These are phyloP conservation scores for Lavandula angustifolia DNA, from an alignment of 257 asterid species.

Conservation along the genomic window DNA sequence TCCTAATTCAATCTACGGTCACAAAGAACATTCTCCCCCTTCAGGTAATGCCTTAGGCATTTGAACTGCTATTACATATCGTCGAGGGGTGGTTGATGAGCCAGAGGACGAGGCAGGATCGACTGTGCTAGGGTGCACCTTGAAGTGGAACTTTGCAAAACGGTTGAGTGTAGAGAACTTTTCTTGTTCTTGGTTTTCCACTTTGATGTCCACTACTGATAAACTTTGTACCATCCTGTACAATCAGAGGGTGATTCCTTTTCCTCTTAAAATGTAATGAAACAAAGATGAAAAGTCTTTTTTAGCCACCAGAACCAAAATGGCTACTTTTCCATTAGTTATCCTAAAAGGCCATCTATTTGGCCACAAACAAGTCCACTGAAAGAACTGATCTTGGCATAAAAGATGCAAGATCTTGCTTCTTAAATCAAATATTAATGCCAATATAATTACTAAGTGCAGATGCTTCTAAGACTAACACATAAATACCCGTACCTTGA, in stretches of 20 bases:
- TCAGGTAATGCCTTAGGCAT: constrained; percentile 65
- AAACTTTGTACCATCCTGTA: constrained; percentile 65
- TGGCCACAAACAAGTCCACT: neutral
- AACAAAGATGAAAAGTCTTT: too few relatives aligned
- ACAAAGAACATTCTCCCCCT: constrained; percentile 57
- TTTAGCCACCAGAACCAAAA: too few relatives aligned
- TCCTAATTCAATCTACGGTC: constrained; percentile 32
- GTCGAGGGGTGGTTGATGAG: constrained; percentile 40
- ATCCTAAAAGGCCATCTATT: neutral
- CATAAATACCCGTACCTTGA: constrained; percentile 44
- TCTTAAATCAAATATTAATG: constrained; percentile 7
- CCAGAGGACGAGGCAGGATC: constrained; percentile 47
- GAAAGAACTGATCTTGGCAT: neutral
- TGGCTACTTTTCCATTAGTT: too few relatives aligned
- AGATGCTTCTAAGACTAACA: constrained; percentile 3
- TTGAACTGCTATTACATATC: constrained; percentile 60
- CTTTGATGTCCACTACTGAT: constrained; percentile 53
- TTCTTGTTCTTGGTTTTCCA: constrained; percentile 64
- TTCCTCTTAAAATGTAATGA: too few relatives aligned
- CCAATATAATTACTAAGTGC: neutral
- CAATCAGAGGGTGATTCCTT: too few relatives aligned
- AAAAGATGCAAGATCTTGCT: neutral
- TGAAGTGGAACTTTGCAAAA: constrained; percentile 70
- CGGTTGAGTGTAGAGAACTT: constrained; percentile 65
- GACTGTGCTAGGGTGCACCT: constrained; percentile 37